Conservation (phyloP, 2,329 filamentous ascomycete species). For the Ophiostoma himal-ulmi region DNA sequence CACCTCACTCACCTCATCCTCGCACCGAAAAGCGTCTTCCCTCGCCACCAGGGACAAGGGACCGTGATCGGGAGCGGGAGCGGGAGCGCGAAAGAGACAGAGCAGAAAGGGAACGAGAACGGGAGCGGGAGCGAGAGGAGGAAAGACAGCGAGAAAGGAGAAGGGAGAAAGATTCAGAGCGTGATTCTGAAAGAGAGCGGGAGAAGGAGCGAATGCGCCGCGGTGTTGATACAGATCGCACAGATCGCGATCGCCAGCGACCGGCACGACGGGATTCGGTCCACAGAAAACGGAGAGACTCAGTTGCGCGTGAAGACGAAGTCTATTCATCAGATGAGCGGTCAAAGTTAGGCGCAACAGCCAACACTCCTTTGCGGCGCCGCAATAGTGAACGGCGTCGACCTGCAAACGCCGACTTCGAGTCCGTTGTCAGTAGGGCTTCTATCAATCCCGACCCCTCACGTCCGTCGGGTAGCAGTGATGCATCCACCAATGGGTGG, state of each 20-base stretch:
- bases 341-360: constrained; percentile 28
- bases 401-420: constrained; percentile 36
- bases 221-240: not conserved
- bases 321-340: constrained; percentile 40
- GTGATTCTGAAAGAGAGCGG: constrained; percentile 15
- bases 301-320: constrained; percentile 31
- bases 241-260: constrained; percentile 20
- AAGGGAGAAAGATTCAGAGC: constrained; percentile 3
- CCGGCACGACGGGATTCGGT: constrained; percentile 31
- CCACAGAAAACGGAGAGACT: constrained; percentile 26
- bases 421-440: constrained; percentile 20
- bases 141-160: not conserved
- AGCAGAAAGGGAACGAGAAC: constrained; percentile 22
- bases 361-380: constrained; percentile 23
- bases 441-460: constrained; percentile 19
- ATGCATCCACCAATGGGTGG: constrained; percentile 20
- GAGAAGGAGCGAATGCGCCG: constrained; percentile 15
- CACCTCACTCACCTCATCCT: constrained; percentile 30
- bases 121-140: not conserved
- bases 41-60: constrained; percentile 12
- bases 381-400: constrained; percentile 33
- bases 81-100: constrained; percentile 17
- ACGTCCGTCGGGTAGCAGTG: constrained; percentile 23
- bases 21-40: constrained; percentile 12
- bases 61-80: constrained; percentile 17